Percentiles rank a stretch among this genome's conserved stretches.
Conservation (phyloP, 352 stramenopile species). For the Phytopythium vexans region DNA sequence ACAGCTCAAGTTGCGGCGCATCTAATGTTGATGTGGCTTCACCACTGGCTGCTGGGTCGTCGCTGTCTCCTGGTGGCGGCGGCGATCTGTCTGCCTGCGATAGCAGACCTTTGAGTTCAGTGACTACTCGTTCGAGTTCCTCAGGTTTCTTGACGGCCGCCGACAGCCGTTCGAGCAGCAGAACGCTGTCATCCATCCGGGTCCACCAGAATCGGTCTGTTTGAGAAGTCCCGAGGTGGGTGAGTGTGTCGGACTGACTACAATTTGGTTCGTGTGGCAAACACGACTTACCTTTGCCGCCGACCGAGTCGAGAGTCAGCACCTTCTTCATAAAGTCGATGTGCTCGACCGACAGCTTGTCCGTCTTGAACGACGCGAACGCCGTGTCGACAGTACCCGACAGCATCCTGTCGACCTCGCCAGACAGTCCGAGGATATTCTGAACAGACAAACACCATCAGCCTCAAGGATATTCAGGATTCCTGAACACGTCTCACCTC, state of each 20-base stretch:
- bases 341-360: slow-evolving; percentile 50
- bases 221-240: not conserved
- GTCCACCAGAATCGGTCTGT: slow-evolving; percentile 42
- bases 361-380: slow-evolving; percentile 51
- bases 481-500: slow-evolving; percentile 8
- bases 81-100: slow-evolving; percentile 15
- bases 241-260: slow-evolving; percentile 3
- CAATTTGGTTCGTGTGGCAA: not conserved
- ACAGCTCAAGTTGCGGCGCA: slow-evolving; percentile 23
- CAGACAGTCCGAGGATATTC: slow-evolving; percentile 53
- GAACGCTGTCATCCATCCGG: slow-evolving; percentile 45
- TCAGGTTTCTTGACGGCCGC: slow-evolving; percentile 48
- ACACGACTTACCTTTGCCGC: not conserved
- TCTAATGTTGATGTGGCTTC: slow-evolving; percentile 6
- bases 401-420: slow-evolving; percentile 42
- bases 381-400: slow-evolving; percentile 51
- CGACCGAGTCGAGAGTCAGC: slow-evolving; percentile 35
- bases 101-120: slow-evolving; percentile 49
- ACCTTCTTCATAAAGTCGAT: slow-evolving; percentile 56
- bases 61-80: slow-evolving; percentile 9
- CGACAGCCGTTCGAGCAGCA: slow-evolving; percentile 43
- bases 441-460: not conserved
- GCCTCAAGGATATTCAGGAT: not conserved
- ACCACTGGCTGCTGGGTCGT: slow-evolving; percentile 5
- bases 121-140: slow-evolving; percentile 50